Conservation (phyloP, 805 yeast genomes). For the Yamadazyma nakazawae region DNA sequence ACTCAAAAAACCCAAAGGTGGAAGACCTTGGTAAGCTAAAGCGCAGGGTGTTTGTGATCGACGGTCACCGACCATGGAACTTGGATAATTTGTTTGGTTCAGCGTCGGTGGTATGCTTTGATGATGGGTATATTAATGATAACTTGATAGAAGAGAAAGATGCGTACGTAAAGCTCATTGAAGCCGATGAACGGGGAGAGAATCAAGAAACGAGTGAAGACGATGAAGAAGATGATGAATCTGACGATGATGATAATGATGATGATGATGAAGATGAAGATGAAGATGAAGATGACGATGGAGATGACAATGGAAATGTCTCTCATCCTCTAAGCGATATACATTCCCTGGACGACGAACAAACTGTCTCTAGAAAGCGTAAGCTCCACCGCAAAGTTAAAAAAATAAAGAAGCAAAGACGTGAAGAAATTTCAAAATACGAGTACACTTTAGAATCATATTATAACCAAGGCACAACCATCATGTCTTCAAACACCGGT, state of each 20-base stretch:
- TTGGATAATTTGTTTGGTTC: slow-evolving; percentile 88
- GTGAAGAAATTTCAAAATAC: slow-evolving; percentile 38
- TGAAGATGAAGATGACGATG: slow-evolving; percentile 27
- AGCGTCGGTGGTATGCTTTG: slow-evolving; percentile 72
- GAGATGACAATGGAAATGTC: slow-evolving; percentile 22
- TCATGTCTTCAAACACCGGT: slow-evolving; percentile 70
- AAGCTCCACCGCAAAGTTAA: slow-evolving; percentile 23
- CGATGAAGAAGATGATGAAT: slow-evolving; percentile 30
- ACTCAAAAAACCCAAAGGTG: slow-evolving; percentile 10
- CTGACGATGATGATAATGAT: slow-evolving; percentile 30
- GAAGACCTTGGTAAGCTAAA: slow-evolving; percentile 23
- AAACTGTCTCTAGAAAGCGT: slow-evolving; percentile 23
- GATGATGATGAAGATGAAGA: slow-evolving; percentile 25
- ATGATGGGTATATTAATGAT: slow-evolving; percentile 74
- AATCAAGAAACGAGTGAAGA: slow-evolving; percentile 31
- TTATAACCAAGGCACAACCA: slow-evolving; percentile 79
- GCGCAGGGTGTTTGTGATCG: slow-evolving; percentile 75
- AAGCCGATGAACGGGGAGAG: slow-evolving; percentile 29
- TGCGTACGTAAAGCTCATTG: slow-evolving; percentile 58
- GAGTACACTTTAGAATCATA: slow-evolving; percentile 67
- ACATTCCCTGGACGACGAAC: slow-evolving; percentile 25
- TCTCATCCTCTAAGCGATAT: slow-evolving; percentile 16
- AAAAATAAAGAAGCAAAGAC: slow-evolving; percentile 37
- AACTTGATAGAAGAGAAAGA: slow-evolving; percentile 52
- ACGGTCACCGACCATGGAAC: slow-evolving; percentile 96